Percentiles rank a stretch among this genome's conserved stretches.
Conservation (phyloP, 805 yeast species). For the Pichia nanzhaoensis region DNA sequence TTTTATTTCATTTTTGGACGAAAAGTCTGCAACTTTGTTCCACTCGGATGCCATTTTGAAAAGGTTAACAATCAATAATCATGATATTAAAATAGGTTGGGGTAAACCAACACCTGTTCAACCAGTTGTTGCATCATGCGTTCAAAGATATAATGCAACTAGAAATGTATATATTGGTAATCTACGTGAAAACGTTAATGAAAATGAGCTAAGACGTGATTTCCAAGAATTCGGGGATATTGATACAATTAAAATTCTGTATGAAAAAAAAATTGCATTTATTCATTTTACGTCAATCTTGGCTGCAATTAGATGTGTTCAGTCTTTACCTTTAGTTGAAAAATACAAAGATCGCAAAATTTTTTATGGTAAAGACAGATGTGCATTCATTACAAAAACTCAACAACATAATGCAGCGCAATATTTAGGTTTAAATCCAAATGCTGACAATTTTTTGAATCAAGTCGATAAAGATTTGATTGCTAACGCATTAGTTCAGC, state of each 20-base stretch:
- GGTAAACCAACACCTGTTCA: slow-evolving; percentile 73
- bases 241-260: slow-evolving; percentile 74
- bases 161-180: slow-evolving; percentile 89
- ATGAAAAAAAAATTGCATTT: slow-evolving; percentile 81
- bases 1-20: slow-evolving; percentile 82
- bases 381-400: slow-evolving; percentile 89
- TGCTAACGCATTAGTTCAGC: slow-evolving; percentile 78
- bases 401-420: slow-evolving; percentile 98
- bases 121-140: slow-evolving; percentile 68
- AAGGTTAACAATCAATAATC: slow-evolving; percentile 70
- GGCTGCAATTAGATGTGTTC: slow-evolving; percentile 81
- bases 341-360: slow-evolving; percentile 74
- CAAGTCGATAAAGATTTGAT: slow-evolving; percentile 48
- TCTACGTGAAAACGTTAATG: slow-evolving; percentile 53
- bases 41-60: slow-evolving; percentile 90
- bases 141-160: slow-evolving; percentile 82
- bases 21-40: slow-evolving; percentile 79
- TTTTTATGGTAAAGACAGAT: slow-evolving; percentile 89
- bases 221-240: slow-evolving; percentile 71
- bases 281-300: slow-evolving; percentile 83
- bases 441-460: slow-evolving; percentile 73
- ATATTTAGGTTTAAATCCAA: slow-evolving; percentile 85
- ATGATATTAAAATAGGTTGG: slow-evolving; percentile 89
- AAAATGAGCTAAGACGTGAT: slow-evolving; percentile 59
- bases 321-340: slow-evolving; percentile 58